Percentiles rank a stretch among this genome's conserved stretches.
These are phyloP conservation scores for Phaffomyces thermotolerans DNA, from an alignment of 805 yeast species.

Conservation along the genomic window DNA sequence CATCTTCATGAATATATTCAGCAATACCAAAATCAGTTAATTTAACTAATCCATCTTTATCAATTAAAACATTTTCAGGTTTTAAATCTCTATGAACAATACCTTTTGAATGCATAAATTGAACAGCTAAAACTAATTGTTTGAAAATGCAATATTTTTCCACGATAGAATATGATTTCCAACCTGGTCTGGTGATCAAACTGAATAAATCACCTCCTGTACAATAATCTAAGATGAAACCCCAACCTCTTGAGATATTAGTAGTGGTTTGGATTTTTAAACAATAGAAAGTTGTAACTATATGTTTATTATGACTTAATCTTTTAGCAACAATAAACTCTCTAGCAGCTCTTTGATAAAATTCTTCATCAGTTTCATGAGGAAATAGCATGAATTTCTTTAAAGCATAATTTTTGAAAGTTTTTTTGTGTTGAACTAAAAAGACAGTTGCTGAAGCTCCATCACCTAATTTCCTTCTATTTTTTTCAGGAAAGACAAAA, in stretches of 20 bases:
- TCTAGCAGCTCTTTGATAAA: conserved; percentile 55
- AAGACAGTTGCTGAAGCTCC: conserved; percentile 71
- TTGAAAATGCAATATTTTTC: conserved; percentile 65
- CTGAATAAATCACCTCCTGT: conserved; percentile 55
- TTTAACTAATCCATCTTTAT: conserved; percentile 53
- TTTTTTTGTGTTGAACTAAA: conserved; percentile 32
- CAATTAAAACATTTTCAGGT: conserved; percentile 65
- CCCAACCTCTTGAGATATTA: conserved; percentile 63
- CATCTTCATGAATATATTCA: conserved; percentile 50
- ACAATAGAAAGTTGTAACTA: conserved; percentile 47
- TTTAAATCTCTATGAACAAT: conserved; percentile 69
- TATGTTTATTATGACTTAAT: conserved; percentile 50
- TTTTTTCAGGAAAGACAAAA: conserved; percentile 38
- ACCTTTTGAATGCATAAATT: conserved; percentile 56
- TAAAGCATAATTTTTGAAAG: conserved; percentile 48
- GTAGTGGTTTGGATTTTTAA: conserved; percentile 51
- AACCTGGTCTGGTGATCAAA: conserved; percentile 46
- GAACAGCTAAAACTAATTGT: conserved; percentile 56
- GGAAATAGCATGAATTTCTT: conserved; percentile 53
- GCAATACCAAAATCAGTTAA: conserved; percentile 75
- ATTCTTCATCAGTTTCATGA: conserved; percentile 58
- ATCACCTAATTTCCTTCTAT: conserved; percentile 46
- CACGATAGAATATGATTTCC: conserved; percentile 43
- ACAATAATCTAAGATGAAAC: conserved; percentile 60
- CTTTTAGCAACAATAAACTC: conserved; percentile 58